phyloP scores from a whole-genome alignment of 192 early-diverging fungal species.

The Coemansia sp. region DNA sequence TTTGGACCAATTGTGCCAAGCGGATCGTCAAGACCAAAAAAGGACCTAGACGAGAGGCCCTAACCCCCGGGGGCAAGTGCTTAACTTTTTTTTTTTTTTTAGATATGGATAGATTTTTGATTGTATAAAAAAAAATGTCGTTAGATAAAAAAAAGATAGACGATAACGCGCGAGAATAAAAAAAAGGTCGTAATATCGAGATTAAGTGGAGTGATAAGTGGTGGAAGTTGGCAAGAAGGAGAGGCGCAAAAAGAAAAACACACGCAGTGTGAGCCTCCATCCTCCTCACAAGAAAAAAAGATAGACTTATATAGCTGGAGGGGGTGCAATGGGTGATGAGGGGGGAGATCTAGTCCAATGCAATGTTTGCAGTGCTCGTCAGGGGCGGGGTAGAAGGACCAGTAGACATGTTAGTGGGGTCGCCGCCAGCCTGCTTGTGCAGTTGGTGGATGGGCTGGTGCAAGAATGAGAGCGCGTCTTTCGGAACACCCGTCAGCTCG shows the following conservation, averaged over 20 bases:
- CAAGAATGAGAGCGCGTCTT: conserved; percentile 50
- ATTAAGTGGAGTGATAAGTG: background rate
- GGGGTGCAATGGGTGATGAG: too few species aligned
- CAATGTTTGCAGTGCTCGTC: conserved; percentile 25
- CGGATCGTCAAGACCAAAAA: background rate
- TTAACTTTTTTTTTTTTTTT: background rate
- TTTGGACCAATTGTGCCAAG: background rate
- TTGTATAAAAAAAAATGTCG: background rate
- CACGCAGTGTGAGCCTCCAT: background rate
- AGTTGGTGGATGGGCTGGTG: conserved; percentile 54
- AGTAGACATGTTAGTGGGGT: conserved; percentile 8
- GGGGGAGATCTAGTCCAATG: conserved; percentile 19
- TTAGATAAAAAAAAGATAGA: background rate
- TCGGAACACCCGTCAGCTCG: conserved; percentile 24
- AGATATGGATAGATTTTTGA: too few species aligned
- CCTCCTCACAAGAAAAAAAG: background rate
- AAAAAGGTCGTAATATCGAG: conserved; percentile 5
- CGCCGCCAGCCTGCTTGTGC: conserved; percentile 37
- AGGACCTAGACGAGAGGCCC: background rate
- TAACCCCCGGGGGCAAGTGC: background rate
- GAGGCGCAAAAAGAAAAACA: background rate
- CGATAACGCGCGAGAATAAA: background rate
- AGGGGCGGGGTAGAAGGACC: conserved; percentile 37
- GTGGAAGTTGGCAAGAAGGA: background rate
- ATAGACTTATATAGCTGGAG: background rate